Base-by-base conservation (phyloP, 108 stramenopile genomes). In the Asterionellopsis glacialis region DNA sequence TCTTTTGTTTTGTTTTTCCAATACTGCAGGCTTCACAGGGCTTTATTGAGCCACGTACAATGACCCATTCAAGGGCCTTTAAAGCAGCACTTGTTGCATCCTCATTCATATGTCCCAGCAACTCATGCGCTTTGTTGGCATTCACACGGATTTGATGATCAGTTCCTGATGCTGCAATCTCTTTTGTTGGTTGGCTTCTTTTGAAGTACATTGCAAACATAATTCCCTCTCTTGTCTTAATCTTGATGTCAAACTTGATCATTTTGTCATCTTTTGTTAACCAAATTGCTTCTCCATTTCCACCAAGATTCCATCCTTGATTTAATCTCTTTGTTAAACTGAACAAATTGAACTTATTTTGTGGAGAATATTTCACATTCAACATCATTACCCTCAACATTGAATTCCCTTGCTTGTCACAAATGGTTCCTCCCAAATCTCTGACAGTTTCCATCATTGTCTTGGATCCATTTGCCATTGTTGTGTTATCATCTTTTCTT, bases 221-320 rank as follows among this genome's bases (percentile, higher is more conserved):
- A 13, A 25, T 41, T 0, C 75, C 70, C 26, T 41, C 41, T 23
- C 11, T 13, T 19, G 70, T 67, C 10, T 52, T 27, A 5, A 76
- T 59, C 59, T 52, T 45, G 33, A 73, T 77, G 45, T 77, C 76
- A 48, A 77, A 77, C 10, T 15, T 18, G 21, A 77, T 13, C 11
- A 21, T 26, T 33, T 12, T 15, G 12, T 24, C 42, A 5, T 61
- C 68, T 52, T 75, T 75, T 0, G 21, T 28, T n/a, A 75, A 21
- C 24, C 33, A n/a, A 0, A 72, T 69, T 1, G 33, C 57, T 0
- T 67, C 41, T 12, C 18, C 49, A 43, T 73, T 59, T 12, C 76
- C 76, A 0, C 38, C 16, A 18, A 73, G 28, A 3, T 38, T 53
- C 71, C 71, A 73, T n/a, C 71, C 76, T 21, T 57, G 44, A 7